Evolutionary conservation across 768 basidiomycete genomes (phyloP).

Genomic region (Neoboletus subvelutipes): DNA sequence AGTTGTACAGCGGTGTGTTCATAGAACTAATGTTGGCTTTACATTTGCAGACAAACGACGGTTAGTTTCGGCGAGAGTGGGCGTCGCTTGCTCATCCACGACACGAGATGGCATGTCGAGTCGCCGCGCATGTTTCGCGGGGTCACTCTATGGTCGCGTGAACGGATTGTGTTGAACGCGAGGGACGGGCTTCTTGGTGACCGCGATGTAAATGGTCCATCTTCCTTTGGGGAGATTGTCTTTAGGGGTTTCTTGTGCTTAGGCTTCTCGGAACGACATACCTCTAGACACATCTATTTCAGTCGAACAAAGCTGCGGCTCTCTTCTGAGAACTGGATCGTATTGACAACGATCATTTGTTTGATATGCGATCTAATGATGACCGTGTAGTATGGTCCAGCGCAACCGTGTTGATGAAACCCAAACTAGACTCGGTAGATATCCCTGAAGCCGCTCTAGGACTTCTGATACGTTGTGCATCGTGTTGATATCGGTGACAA

Average conservation of each 20-base stretch:
- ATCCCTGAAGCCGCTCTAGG: neutral
- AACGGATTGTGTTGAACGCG: neutral
- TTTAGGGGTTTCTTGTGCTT: neutral
- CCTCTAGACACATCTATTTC: slow-evolving; percentile 9
- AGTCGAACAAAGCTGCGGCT: neutral
- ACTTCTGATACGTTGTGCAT: neutral
- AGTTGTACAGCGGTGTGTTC: too few species aligned
- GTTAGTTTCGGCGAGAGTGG: too few species aligned
- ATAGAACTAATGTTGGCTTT: too few species aligned
- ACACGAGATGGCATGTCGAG: too few species aligned
- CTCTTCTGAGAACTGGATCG: slow-evolving; percentile 5
- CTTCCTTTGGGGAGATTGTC: neutral
- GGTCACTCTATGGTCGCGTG: neutral
- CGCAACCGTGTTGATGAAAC: neutral
- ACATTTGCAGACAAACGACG: too few species aligned
- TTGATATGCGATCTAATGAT: neutral
- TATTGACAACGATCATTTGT: neutral
- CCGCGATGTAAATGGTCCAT: neutral
- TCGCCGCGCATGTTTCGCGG: too few species aligned
- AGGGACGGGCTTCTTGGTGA: neutral
- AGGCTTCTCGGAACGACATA: slow-evolving; percentile 9
- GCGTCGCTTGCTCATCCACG: too few species aligned
- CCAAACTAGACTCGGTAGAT: neutral
- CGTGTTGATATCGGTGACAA: neutral
- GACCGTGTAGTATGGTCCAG: neutral